Base-by-base conservation (phyloP, 331 rosid species). In the Dryas integrifolia region DNA sequence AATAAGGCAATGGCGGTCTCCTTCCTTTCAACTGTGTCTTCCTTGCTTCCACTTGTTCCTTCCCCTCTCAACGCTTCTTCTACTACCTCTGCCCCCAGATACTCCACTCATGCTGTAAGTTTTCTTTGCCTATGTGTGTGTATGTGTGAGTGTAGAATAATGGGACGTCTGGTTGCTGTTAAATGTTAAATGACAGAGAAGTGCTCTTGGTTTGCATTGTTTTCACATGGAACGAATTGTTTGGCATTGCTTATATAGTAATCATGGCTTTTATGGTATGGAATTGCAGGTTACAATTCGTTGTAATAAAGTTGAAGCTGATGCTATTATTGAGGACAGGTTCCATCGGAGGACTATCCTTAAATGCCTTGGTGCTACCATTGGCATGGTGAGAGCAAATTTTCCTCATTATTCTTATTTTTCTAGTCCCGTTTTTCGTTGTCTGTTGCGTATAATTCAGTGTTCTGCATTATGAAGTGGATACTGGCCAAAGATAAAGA, bases 311-410 rank as follows among this genome's bases (percentile, higher is more conserved):
- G 63, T 81, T 66, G 83, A 72, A 76, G 70, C 49, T 46, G 82
- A 71, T 69, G 58, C 57, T 65, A 63, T 12, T 79, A 67, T 58
- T 75, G 88, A 82, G 66, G 77, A 61, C 24, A 80, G 74, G 43
- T 77, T 88, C 69, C 71, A 69, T 21, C 78, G 98, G 40, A 86
- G 99, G 81, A 92, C 88, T 75, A 26, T 92, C 65, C 92, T 95
- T 75, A 84, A 86, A 82, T 83, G 86, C 76, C 18, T 85, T 16
- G 96, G 97, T 0, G 83, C 82, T n/a, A 68, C 90, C 38, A 49
- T 91, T 66, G 89, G 90, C 70, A 56, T 92, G 89, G 99, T 95
- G 76, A 91, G 95, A 80, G n/a, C 60, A 52, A 58, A 72, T 65
- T 45, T 65, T 75, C 39, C 62, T 72, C 48, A 21, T 50, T 40